phyloP scores from a whole-genome alignment of 345 rosid species.

The Microthlaspi erraticum region DNA sequence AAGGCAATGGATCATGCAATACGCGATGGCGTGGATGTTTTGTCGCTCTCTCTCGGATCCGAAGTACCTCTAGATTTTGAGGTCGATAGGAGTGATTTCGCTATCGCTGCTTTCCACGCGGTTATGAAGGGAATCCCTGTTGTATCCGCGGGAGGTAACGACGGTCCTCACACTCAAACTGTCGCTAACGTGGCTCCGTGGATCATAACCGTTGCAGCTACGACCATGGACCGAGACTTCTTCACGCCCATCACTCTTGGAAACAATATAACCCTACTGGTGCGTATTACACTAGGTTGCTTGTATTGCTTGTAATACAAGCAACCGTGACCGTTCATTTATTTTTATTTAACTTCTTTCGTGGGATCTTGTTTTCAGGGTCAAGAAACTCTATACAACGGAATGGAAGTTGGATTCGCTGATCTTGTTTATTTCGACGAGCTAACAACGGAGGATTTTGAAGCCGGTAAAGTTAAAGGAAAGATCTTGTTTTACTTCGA shows the following conservation, averaged over 20 bases:
- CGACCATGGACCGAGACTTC: conserved; percentile 56
- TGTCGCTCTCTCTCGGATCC: conserved; percentile 61
- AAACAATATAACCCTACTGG: conserved; percentile 44
- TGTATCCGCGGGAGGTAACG: conserved; percentile 57
- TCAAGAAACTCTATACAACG: conserved; percentile 51
- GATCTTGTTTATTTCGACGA: conserved; percentile 32
- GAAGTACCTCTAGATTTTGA: conserved; percentile 31
- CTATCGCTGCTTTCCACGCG: conserved; percentile 60
- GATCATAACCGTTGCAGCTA: conserved; percentile 65
- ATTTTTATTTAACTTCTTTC: not conserved
- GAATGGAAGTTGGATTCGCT: conserved; percentile 50
- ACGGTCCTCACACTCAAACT: conserved; percentile 50
- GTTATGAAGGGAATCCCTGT: conserved; percentile 60
- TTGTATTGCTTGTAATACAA: conserved; percentile 25
- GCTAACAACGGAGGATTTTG: not conserved
- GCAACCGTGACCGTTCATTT: not conserved
- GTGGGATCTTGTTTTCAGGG: conserved; percentile 50
- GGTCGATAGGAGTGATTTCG: conserved; percentile 54
- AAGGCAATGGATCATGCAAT: conserved; percentile 71
- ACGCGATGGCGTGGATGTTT: conserved; percentile 67
- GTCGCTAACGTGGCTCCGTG: conserved; percentile 59
- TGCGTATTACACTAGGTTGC: not conserved
- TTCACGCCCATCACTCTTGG: conserved; percentile 54
- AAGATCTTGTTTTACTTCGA: conserved; percentile 65
- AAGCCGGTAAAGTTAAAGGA: conserved; percentile 45